Percentiles rank a stretch among this genome's conserved stretches.
Conservation (phyloP, 805 yeast genomes). For the Lipomyces sp. region DNA sequence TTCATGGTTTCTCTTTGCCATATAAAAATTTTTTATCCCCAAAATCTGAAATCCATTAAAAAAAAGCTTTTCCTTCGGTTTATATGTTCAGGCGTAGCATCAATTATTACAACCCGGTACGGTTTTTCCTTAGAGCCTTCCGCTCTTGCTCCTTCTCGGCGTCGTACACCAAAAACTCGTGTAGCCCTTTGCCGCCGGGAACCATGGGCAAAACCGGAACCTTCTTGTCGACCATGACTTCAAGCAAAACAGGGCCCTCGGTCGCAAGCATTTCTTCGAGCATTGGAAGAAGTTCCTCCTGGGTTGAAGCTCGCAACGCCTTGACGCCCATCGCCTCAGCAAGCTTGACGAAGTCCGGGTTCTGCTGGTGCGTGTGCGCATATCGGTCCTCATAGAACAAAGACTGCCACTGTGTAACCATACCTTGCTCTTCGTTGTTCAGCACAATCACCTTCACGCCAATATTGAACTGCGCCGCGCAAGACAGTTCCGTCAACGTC, state of each 20-base stretch:
- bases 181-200: constrained; percentile 90
- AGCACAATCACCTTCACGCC: constrained; percentile 86
- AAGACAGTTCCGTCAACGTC: constrained; percentile 89
- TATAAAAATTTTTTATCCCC: too few species aligned
- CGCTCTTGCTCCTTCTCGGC: constrained; percentile 67
- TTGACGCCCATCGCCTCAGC: constrained; percentile 93
- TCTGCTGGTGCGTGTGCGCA: constrained; percentile 94
- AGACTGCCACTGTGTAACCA: constrained; percentile 99
- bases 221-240: constrained; percentile 82
- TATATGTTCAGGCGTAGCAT: background rate
- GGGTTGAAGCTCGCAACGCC: constrained; percentile 70
- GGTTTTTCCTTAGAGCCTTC: constrained; percentile 16
- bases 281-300: constrained; percentile 58
- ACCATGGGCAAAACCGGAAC: constrained; percentile 98
- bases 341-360: constrained; percentile 89
- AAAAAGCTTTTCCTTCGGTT: background rate
- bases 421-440: constrained; percentile 98
- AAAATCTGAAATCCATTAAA: background rate
- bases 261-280: constrained; percentile 67
- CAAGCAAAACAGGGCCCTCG: constrained; percentile 84
- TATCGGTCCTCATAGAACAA: constrained; percentile 94
- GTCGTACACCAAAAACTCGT: constrained; percentile 87
- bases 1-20: too few species aligned
- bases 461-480: constrained; percentile 90
- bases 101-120: constrained; percentile 15